Evolutionary conservation across 306 rosid genomes (phyloP).

Genomic region (Malus asiatica): DNA sequence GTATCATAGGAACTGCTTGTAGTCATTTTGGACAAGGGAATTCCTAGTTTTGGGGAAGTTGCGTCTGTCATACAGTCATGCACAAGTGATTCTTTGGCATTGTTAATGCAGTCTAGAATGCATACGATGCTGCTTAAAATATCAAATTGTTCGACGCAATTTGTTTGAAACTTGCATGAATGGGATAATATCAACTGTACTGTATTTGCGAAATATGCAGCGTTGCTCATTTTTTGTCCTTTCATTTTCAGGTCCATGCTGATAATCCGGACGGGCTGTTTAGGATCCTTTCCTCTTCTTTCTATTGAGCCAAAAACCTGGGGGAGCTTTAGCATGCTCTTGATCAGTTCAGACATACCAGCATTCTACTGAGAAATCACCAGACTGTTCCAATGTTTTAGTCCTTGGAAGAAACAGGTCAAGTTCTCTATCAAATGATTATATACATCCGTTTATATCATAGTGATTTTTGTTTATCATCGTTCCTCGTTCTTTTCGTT

Average conservation of each 20-base stretch:
- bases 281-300: slow-evolving; percentile 79
- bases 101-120: background rate
- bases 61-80: background rate
- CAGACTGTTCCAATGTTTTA: background rate
- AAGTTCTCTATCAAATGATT: background rate
- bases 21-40: background rate
- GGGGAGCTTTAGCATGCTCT: background rate
- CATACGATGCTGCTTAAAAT: no score
- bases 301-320: slow-evolving; percentile 39
- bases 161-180: background rate
- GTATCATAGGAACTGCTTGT: background rate
- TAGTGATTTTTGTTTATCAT: background rate
- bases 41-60: background rate
- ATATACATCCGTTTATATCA: background rate
- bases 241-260: slow-evolving; percentile 60
- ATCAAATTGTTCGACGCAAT: background rate
- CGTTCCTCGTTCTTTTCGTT: background rate
- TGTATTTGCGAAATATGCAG: background rate
- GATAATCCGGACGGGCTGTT: slow-evolving; percentile 97
- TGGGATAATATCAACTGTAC: background rate
- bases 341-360: background rate
- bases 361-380: background rate
- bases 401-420: background rate
- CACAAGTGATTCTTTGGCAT: background rate
- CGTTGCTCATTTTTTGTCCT: background rate